Evolutionary conservation across 1,284 basidiomycete species (phyloP), one percentile per base, ranked within the genome.

Genomic region (Austroboletus novae-zelandiae): DNA sequence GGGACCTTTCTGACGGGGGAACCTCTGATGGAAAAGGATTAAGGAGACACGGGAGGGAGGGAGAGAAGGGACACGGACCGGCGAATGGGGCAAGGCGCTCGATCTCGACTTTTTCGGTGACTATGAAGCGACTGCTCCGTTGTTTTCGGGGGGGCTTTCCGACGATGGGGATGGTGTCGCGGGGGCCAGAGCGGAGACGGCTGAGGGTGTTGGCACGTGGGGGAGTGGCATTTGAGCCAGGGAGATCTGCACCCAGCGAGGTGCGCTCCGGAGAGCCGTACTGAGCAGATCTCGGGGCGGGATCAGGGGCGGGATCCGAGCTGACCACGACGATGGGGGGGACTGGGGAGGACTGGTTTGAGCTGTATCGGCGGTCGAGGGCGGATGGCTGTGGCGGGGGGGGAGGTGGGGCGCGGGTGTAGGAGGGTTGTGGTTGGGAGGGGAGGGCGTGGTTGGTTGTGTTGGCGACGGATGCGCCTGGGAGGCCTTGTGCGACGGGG

Each of bases 61-160:
- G 9, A 34, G 5, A 1, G 17, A n/a, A 29, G 15, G 20, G 14
- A 36, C 18, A 56, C 51, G 14, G 27, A 94, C 94, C 94, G 66
- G 84, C 77, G 73, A 99, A 98, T n/a, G 89, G 84, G 20, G 94
- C 94, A 45, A 99, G 79, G 64, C 91, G 87, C 69, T 99, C 94
- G 56, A 99, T 91, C 63, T 98, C 95, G 42, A 98, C 91, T 74
- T 88, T 93, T 73, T 99, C 96, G 5, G 90, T 93, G 54, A 97
- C 90, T 53, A 99, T 90, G 68, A 99, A 98, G 53, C 97, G 85
- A 66, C 91, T 94, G 74, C 92, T 95, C 59, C 94, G 81, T 72
- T 98, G 94, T 71, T 98, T 98, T 62, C 94, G 83, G 15, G 94
- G 94, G 29, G 94, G 94, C 68, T 97, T 96, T 45, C 91, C 92